Base-by-base conservation (phyloP, 306 rosid species). In the Vigna radiata region DNA sequence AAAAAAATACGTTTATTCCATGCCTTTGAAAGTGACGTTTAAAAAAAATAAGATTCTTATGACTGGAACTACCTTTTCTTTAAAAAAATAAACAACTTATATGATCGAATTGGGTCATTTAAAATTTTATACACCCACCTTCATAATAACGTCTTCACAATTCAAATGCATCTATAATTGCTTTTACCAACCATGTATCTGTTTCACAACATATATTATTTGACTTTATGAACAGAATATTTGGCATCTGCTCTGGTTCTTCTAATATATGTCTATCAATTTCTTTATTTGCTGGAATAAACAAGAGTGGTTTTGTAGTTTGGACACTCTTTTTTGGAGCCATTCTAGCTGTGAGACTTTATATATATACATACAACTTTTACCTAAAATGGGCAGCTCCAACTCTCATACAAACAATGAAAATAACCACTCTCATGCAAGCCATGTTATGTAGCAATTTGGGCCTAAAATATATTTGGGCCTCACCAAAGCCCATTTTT, bases 151-250 rank as follows among this genome's bases (percentile, higher is more conserved):
- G 25, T 23, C 15, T 48, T 14, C 70, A 47, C 25, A 70, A 50
- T 62, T 62, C 73, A 71, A 72, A 79, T 79, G 39, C 56, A 52
- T 63, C 19, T 62, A 71, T 79, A 49, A 79, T 71, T 71, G 72
- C 49, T 79, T 71, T 62, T 27, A 16, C 36, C 56, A 49, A 73
- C 31, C 73, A 75, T 47, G 29, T 15, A 36, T 36, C 9, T 36
- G 6, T 36, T 36, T 36, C 41, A 36, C 8, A 36, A 36, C 41
- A 36, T 36, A 36, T 44, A 18, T 36, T 47, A 7, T 56, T 56
- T 68, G 62, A 69, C 33, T 37, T 65, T 50, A 25, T 41, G 36
- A n/a, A 39, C 16, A 27, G 68, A 46, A 44, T 39, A 39, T 39
- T 41, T 37, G 1, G 48, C 17, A 27, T 37, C 7, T 29, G 19